Conservation (phyloP, 805 yeast species). For the Schwanniomyces pseudopolymorphus region DNA sequence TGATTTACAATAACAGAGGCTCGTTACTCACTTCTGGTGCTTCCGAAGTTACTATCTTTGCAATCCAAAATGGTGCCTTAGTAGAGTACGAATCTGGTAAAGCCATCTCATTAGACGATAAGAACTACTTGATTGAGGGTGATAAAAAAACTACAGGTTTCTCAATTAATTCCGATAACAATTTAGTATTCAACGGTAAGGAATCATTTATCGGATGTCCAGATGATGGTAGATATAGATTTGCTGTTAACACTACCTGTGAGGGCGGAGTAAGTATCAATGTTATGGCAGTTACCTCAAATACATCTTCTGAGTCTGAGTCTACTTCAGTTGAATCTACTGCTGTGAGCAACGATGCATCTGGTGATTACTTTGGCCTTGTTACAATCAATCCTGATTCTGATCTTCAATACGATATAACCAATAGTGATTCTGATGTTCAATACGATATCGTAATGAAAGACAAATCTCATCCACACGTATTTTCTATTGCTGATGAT, state of each 20-base stretch:
- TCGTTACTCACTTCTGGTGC: slow-evolving; percentile 15
- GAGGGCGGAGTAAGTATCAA: slow-evolving; percentile 26
- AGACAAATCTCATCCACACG: slow-evolving; percentile 30
- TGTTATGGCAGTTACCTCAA: neutral
- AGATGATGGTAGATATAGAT: slow-evolving; percentile 19
- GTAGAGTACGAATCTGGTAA: slow-evolving; percentile 26
- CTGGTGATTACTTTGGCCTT: slow-evolving; percentile 4
- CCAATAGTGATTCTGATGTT: no score
- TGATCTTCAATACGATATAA: slow-evolving; percentile 24
- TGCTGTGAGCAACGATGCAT: slow-evolving; percentile 4
- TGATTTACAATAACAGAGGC: slow-evolving; percentile 22
- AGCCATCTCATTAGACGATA: slow-evolving; percentile 8
- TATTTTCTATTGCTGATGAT: slow-evolving; percentile 32
- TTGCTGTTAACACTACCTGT: slow-evolving; percentile 22
- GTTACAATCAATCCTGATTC: slow-evolving; percentile 24
- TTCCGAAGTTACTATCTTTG: slow-evolving; percentile 23
- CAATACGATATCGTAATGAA: slow-evolving; percentile 24
- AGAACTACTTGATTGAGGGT: neutral
- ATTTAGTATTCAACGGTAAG: slow-evolving; percentile 33
- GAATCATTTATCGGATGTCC: slow-evolving; percentile 41
- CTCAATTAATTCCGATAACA: slow-evolving; percentile 32
- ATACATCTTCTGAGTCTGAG: neutral
- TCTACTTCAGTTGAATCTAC: neutral
- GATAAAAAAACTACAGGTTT: slow-evolving; percentile 38
- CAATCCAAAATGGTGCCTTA: slow-evolving; percentile 25